Conservation (phyloP, 2,329 filamentous ascomycete species). For the Talaromyces sp. region DNA sequence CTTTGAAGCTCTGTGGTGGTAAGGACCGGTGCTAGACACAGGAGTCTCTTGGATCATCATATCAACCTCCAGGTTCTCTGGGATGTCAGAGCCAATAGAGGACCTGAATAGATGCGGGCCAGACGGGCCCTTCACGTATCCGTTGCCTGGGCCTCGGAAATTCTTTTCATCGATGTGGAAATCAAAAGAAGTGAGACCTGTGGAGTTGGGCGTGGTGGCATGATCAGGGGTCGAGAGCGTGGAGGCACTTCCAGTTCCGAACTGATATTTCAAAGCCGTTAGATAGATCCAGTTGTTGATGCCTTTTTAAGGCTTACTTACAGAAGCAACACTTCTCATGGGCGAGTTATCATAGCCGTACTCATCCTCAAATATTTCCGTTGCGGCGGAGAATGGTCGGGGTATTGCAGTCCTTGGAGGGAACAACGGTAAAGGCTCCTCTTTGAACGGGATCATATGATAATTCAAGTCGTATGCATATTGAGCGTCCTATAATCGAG, state of each 20-base stretch:
- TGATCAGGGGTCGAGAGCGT: conserved; percentile 83
- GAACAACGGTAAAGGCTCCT: conserved; percentile 13
- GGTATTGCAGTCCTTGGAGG: conserved; percentile 2
- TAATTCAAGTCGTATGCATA: conserved; percentile 11
- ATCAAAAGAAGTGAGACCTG: conserved; percentile 57
- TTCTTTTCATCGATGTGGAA: conserved; percentile 55
- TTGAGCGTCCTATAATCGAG: neutral
- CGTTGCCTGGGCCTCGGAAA: neutral
- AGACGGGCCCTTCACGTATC: conserved; percentile 70
- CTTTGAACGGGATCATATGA: conserved; percentile 8
- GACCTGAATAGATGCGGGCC: conserved; percentile 88
- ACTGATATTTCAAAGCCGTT: conserved; percentile 12
- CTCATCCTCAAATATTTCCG: conserved; percentile 12
- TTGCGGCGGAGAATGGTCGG: conserved; percentile 8
- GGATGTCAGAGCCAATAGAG: conserved; percentile 20
- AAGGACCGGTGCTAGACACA: neutral
- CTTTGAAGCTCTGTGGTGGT: neutral
- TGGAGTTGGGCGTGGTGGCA: conserved; percentile 47
- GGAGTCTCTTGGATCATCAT: conserved; percentile 16
- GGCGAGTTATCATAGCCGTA: conserved; percentile 1
- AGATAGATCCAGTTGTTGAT: neutral
- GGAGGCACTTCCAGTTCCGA: conserved; percentile 68
- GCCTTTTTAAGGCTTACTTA: neutral
- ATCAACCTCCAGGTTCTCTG: conserved; percentile 21
- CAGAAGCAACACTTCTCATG: conserved; percentile 12